Evolutionary conservation across 352 stramenopile species (phyloP), one percentile per base, ranked within the genome.

Genomic region (Albugo candida): DNA sequence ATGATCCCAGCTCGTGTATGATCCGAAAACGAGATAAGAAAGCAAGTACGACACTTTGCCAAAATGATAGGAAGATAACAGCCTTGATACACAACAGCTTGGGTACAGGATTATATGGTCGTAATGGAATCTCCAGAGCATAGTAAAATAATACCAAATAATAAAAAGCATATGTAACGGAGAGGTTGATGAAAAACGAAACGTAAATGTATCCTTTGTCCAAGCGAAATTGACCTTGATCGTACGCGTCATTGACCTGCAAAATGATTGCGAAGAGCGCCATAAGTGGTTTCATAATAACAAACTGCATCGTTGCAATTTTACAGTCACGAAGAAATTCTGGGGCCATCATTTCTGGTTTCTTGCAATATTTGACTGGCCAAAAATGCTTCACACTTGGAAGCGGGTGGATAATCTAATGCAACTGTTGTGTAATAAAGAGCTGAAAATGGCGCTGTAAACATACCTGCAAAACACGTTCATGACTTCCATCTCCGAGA

Each of bases 11-110:
- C 35, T 92, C 65, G 48, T 93, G 82, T 37, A 95, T 87, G 44
- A 94, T 81, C 47, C 88, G 59, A 52, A 94, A 83, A 3, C 76
- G 71, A 21, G 78, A 88, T 41, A 95, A 71, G 48, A 92, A 88
- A 2, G 82, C 82, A 31, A 95, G 72, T 53, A 94, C 72, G 47
- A 95, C 81, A 55, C 80, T 92, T 64, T 99, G 95, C 95, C 95
- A 99, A 66, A 98, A 99, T 6, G 88, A 97, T 18, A 98, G 64
- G 60, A 99, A 99, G n/a, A 99, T 65, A 49, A 98, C 85, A 6
- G 87, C 93, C 60, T 99, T 99, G 63, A 99, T 97, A 52, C 89
- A 97, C 19, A 98, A 63, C 59, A 99, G 98, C 68, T 99, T 99
- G 1, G 88, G 81, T 36, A 97, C 93, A 2, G 94, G 94, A 47